A percentile compares a stretch with the other conserved stretches of the same genome.
phyloP scores from a whole-genome alignment of 2,329 filamentous ascomycete species.

The Paramyrothecium sp. region DNA sequence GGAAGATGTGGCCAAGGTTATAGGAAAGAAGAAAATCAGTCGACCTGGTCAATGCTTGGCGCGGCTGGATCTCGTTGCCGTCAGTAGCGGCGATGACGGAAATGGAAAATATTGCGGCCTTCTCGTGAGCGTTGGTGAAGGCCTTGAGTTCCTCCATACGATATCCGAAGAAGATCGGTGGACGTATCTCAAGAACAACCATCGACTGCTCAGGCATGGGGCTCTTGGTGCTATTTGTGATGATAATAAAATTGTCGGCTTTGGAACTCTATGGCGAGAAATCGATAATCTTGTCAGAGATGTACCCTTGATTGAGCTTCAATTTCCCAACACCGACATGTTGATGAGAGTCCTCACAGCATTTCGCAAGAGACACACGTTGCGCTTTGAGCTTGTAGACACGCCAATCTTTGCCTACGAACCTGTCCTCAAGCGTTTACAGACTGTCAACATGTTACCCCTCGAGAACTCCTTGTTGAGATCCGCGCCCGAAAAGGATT shows the following conservation, averaged over 20 bases:
- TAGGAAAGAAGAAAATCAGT: constrained; percentile 42
- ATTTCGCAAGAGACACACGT: constrained; percentile 18
- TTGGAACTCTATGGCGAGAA: constrained; percentile 57
- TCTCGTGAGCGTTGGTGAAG: too few species aligned
- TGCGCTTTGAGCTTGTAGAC: constrained; percentile 52
- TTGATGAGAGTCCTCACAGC: too few species aligned
- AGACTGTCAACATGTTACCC: constrained; percentile 54
- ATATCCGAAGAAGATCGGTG: constrained; percentile 10
- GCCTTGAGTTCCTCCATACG: too few species aligned
- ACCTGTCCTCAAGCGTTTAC: constrained; percentile 60
- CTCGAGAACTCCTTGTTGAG: constrained; percentile 32
- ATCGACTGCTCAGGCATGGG: constrained; percentile 35
- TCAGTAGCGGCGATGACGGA: too few species aligned
- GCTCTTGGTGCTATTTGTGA: constrained; percentile 61
- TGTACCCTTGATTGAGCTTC: constrained; percentile 39
- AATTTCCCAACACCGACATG: too few species aligned
- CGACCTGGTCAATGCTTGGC: constrained; percentile 16
- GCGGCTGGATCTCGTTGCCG: too few species aligned
- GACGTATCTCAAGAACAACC: constrained; percentile 42
- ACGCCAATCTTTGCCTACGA: constrained; percentile 69
- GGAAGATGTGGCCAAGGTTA: constrained; percentile 54
- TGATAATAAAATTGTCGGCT: constrained; percentile 51
- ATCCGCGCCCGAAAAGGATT: too few species aligned
- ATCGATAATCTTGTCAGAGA: constrained; percentile 32
- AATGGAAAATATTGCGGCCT: too few species aligned